Base-by-base conservation (phyloP, 768 basidiomycete genomes). In the Tricholoma flavovirens region DNA sequence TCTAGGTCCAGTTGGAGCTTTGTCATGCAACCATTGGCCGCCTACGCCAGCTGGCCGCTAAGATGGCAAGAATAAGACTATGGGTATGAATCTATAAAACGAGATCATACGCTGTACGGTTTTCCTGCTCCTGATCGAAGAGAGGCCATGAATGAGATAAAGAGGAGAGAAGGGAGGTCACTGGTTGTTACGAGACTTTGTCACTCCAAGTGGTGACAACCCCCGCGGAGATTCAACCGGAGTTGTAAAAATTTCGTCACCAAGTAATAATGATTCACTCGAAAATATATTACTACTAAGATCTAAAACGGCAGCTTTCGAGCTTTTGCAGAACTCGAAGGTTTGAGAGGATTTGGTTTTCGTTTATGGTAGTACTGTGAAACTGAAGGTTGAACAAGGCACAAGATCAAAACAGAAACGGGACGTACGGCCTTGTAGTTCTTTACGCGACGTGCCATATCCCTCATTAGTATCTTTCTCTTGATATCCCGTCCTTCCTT, bases 21-120 rank as follows among this genome's bases (percentile, higher is more conserved):
- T 84, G 79, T 91, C 89, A 70, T 91, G 89, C 24, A 84, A 64
- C 89, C 89, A 90, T 66, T 80, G 78, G 56, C 82, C 85, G 42
- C 88, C 84, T 21, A 75, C 73, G 54, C 75, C 77, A 50, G 67
- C 59, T 53, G 86, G 84, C 61, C 86, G 83, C 86, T 87, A 60
- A 32, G 46, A 48, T 40, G 11, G 19, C 33, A 26, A 35, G 19
- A 42, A 17, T 53, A 19, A 50, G 30, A 11, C 14, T 26, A 26
- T 26, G 24, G 5, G 26, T 52, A 54, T 24, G 33, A 30, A 38
- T 43, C 2, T 51, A 57, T 50, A 40, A 30, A 11, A 52, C 9
- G 32, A 46, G 40, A 7, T 66, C 69, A 60, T 52, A 80, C 79
- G 60, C 62, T 59, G 49, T 80, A 79, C 0, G 79, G 78, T 62